These are phyloP conservation scores for Haplosporangium sp. DNA, from an alignment of 371 early-diverging fungal species.

Conservation along the genomic window DNA sequence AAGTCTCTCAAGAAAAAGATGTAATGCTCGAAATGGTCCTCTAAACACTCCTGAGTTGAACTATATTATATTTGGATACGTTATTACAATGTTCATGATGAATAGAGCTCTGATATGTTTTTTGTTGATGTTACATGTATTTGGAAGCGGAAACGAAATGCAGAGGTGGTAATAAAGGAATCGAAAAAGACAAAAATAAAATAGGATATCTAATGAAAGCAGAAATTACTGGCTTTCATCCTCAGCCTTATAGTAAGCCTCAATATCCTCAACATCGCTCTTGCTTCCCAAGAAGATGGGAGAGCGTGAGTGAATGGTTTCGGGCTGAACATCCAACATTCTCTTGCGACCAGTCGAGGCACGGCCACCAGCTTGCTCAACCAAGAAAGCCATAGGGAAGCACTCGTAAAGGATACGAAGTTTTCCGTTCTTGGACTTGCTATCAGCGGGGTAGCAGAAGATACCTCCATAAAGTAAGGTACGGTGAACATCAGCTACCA, in stretches of 20 bases:
- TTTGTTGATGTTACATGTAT: conserved; percentile 9
- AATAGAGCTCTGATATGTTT: not conserved
- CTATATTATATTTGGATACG: no score
- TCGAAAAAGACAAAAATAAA: not conserved
- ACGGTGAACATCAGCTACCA: conserved; percentile 99
- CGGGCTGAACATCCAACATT: conserved; percentile 91
- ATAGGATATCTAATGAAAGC: conserved; percentile 5
- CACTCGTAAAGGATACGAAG: conserved; percentile 97
- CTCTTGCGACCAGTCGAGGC: conserved; percentile 86
- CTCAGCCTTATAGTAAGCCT: conserved; percentile 63
- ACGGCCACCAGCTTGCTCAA: conserved; percentile 97
- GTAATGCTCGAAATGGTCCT: no score
- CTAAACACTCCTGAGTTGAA: no score
- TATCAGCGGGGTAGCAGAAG: conserved; percentile 88
- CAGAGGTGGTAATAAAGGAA: not conserved
- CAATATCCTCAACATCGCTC: conserved; percentile 91
- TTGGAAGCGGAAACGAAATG: not conserved
- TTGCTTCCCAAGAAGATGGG: conserved; percentile 93
- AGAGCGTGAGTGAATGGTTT: conserved; percentile 90
- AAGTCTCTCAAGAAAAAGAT: no score
- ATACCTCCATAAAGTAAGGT: conserved; percentile 96
- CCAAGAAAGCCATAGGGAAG: conserved; percentile 96
- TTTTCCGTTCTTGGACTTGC: conserved; percentile 92
- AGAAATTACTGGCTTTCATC: not conserved
- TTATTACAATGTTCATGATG: no score